Evolutionary conservation across 257 asterid genomes (phyloP), one percentile per base, ranked within the genome.

Genomic region (Apocynum venetum): DNA sequence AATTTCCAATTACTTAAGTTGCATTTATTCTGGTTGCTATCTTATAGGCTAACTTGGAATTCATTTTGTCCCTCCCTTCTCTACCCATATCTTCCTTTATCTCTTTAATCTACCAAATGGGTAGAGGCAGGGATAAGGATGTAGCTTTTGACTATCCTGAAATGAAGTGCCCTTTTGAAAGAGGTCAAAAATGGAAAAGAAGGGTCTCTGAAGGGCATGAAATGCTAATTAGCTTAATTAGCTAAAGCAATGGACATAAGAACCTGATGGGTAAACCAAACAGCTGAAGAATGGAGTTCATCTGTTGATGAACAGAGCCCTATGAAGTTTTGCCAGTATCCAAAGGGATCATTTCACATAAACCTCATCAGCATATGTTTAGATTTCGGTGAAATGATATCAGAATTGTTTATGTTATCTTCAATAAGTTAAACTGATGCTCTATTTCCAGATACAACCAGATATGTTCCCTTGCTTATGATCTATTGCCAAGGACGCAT

Each of bases 261-360:
- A 14, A 36, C 71, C 47, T 15, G 72, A 66, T 40, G 19, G 31
- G 13, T 41, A 19, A 64, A 5, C 71, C 71, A 38, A 25, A 66
- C 35, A 66, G 13, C 72, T 47, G 25, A 14, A 65, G 46, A 65
- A 36, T 64, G 69, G 38, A 0, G 15, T 14, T 4, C 47, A 36
- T 35, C 47, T 13, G 4, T 13, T 38, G 4, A 1, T 12, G 47
- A 0, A 1, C 47, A 63, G 44, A 63, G 48, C 25, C 41, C 44
- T 41, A 8, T 17, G 51, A 66, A 13, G 17, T 14, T 40, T 66
- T 2, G 14, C 31, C 49, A 15, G 47, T 40, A 41, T 66, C 35
- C 51, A 40, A 17, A 15, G 72, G 68, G 35, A 17, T 66, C 72
- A 66, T 66, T 66, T 66, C 51, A 66, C 72, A 40, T 66, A 66